Percentiles rank a stretch among this genome's conserved stretches.
phyloP scores from a whole-genome alignment of 2,329 filamentous ascomycete genomes.

The Penicillium sp. region DNA sequence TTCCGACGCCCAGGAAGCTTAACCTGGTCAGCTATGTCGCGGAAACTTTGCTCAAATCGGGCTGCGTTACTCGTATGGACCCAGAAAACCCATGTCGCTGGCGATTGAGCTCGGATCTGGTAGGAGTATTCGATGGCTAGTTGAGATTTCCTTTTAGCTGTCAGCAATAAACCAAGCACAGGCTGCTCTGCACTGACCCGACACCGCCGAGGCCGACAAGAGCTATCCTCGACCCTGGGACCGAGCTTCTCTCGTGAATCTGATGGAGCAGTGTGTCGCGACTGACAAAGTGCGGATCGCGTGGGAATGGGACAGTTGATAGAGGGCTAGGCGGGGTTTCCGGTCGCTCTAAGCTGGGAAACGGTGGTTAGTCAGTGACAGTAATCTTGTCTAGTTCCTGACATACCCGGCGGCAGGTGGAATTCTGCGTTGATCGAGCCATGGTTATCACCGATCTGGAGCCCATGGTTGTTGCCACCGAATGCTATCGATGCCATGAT shows the following conservation, averaged over 20 bases:
- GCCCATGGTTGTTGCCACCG: neutral
- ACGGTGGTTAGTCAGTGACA: too few relatives aligned
- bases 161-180: neutral
- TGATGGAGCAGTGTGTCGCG: slow-evolving; percentile 17
- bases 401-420: too few relatives aligned
- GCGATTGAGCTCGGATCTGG: neutral
- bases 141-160: slow-evolving; percentile 14
- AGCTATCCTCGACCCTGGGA: slow-evolving; percentile 7
- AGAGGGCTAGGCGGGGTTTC: neutral
- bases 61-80: neutral
- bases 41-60: slow-evolving; percentile 36
- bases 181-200: slow-evolving; percentile 9
- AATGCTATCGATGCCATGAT: neutral
- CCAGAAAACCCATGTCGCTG: neutral
- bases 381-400: too few relatives aligned
- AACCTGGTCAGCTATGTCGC: slow-evolving; percentile 33
- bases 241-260: slow-evolving; percentile 16
- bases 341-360: neutral
- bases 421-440: too few relatives aligned
- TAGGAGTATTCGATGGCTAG: slow-evolving; percentile 31
- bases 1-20: slow-evolving; percentile 31
- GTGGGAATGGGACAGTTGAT: slow-evolving; percentile 14
- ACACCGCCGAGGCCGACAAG: neutral
- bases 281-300: slow-evolving; percentile 17
- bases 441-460: neutral